Evolutionary conservation across 2,329 filamentous ascomycete species (phyloP).

Genomic region (Talaromyces pinophilus): DNA sequence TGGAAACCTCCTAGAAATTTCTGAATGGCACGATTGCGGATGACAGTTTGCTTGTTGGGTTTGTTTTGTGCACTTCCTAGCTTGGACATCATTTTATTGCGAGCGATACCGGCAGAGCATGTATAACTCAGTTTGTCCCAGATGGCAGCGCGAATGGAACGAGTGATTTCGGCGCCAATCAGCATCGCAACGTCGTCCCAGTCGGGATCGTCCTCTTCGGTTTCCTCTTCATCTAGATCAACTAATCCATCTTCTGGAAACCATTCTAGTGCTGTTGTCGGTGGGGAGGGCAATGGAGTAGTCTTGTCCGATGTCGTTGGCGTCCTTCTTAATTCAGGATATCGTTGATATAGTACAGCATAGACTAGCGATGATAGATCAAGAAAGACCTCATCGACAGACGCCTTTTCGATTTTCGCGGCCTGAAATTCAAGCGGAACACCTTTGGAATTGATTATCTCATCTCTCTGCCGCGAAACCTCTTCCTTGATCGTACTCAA

Average conservation of each 20-base stretch:
- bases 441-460: slow-evolving; percentile 23
- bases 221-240: slow-evolving; percentile 70
- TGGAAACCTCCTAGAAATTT: slow-evolving; percentile 83
- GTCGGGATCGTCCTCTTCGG: slow-evolving; percentile 79
- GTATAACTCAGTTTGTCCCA: slow-evolving; percentile 77
- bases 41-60: slow-evolving; percentile 90
- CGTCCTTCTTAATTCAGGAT: slow-evolving; percentile 65
- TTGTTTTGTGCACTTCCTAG: slow-evolving; percentile 89
- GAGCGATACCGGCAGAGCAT: slow-evolving; percentile 83
- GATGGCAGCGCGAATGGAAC: slow-evolving; percentile 69
- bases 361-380: slow-evolving; percentile 87
- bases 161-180: slow-evolving; percentile 85
- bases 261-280: slow-evolving; percentile 77
- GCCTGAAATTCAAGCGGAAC: slow-evolving; percentile 34
- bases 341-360: slow-evolving; percentile 70
- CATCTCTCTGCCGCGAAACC: slow-evolving; percentile 54
- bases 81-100: slow-evolving; percentile 95
- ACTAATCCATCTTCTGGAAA: slow-evolving; percentile 72
- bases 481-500: slow-evolving; percentile 73
- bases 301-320: slow-evolving; percentile 53
- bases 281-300: slow-evolving; percentile 73
- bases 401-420: slow-evolving; percentile 80
- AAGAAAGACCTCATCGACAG: slow-evolving; percentile 93
- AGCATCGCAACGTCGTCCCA: slow-evolving; percentile 93
- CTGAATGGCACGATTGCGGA: slow-evolving; percentile 78